Base-by-base conservation (phyloP, 2,329 filamentous ascomycete genomes). In the Xylaria arbuscula region DNA sequence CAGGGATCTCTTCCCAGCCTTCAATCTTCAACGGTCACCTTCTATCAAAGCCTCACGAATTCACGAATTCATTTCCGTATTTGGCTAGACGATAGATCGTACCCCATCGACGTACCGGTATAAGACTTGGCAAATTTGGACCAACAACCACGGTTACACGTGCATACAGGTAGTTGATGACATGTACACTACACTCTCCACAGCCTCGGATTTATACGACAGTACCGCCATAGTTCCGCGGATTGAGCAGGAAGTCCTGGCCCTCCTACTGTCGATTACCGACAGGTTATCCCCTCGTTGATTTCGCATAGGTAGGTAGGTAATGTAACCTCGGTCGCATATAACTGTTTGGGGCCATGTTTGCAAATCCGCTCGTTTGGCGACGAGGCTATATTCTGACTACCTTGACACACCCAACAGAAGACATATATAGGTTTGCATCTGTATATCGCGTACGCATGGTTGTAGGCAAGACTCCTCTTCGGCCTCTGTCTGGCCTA, bases 61-160 rank as follows among this genome's bases (percentile, higher is more conserved):
- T 67, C 65, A 60, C 69, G 68, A 73, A 51, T 57, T 70, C 24
- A 56, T 71, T 71, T 63, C 67, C 66, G n/a, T 15, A 73, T 73
- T 28, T 38, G 63, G 68, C 48, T 69, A 70, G 62, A 24, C 19
- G 24, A 34, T 28, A 22, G 22, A 47, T 24, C 56, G 34, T 59
- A 19, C 40, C 50, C 56, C 61, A 42, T 57, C 45, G 34, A 60
- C 34, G 38, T 28, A 28, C 28, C 28, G 28, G 50, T 55, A 54
- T 66, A 68, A 59, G 47, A 62, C 53, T 61, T 32, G 48, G 54
- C 11, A 58, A 42, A 22, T 28, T 58, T 55, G 45, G 45, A 24
- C 22, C 42, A 51, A n/a, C 24, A 47, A 57, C 19, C 15, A 45
- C 38, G 15, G 38, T 57, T 45, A 54, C 17, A 15, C 48, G 8